Percentiles rank a stretch among this genome's conserved stretches.
Evolutionary conservation across 2,329 filamentous ascomycete genomes (phyloP).

Genomic region (Graphiopsis chlorocephala): DNA sequence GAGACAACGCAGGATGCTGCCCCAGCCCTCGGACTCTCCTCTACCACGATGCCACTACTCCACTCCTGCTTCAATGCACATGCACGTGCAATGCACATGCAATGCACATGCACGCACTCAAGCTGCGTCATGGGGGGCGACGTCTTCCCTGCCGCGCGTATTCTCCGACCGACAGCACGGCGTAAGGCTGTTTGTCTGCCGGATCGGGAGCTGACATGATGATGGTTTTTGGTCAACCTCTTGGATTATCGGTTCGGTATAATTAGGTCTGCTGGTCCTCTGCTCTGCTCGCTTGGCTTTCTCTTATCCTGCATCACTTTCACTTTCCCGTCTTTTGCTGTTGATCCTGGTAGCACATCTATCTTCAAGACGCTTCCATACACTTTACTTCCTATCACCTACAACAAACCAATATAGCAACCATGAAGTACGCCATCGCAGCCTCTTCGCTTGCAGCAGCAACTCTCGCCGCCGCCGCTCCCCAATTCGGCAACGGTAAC

Average conservation of each 20-base stretch:
- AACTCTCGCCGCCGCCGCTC: constrained; percentile 14
- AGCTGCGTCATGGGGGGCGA: background rate
- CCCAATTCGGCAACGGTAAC: constrained; percentile 13
- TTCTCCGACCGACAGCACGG: constrained; percentile 11
- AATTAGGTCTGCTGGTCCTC: background rate
- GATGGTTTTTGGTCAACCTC: constrained; percentile 7
- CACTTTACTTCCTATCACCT: background rate
- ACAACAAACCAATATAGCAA: background rate
- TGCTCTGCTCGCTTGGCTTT: background rate
- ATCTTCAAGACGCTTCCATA: background rate
- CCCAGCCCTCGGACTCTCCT: background rate
- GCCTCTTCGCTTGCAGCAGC: constrained; percentile 9
- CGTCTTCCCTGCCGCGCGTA: constrained; percentile 16
- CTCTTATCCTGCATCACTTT: background rate
- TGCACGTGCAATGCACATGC: background rate
- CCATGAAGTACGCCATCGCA: constrained; percentile 14
- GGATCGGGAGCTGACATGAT: background rate
- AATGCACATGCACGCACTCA: background rate
- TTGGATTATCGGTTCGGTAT: background rate
- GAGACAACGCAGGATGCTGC: too few relatives aligned
- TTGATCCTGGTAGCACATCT: constrained; percentile 14
- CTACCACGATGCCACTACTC: background rate
- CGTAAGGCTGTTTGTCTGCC: constrained; percentile 1
- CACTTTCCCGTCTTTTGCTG: background rate
- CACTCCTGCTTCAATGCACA: background rate